Evolutionary conservation across 139 green algal species (phyloP), one percentile per base, ranked within the genome.

Genomic region (Chlamydomonas sp.): DNA sequence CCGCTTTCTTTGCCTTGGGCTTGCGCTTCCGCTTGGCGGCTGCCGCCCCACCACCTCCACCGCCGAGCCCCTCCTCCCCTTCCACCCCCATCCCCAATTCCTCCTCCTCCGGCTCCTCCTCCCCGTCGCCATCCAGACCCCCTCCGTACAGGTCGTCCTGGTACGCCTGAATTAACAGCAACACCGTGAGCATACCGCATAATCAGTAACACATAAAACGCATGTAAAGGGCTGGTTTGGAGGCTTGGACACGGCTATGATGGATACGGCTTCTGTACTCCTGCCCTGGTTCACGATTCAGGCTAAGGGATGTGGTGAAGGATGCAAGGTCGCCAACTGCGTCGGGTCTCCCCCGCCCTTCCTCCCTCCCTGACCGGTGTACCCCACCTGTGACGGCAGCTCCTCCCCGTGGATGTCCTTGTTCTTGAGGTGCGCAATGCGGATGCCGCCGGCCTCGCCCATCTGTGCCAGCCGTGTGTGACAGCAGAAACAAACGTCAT

Each of bases 381-480:
- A 69, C 64, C 8, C 64, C 78, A 92, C 89, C 86, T 92, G 90
- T 2, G 90, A 92, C 3, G 72, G 9, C 31, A 92, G 72, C 6
- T 61, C 63, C 5, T 87, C 72, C 8, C 90, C 90, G n/a, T 76
- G 73, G 9, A 90, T 62, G 86, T 92, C 90, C 60, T 85, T 89
- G 85, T 92, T 86, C 63, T 84, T 86, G 5, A 92, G 77, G 16
- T 87, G 77, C 10, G 85, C 90, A 18, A 92, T 73, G 9, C 63
- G 63, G 57, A 88, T 61, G 57, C 4, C 57, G 74, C 76, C 74
- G 9, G 63, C 74, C 12, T 63, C 61, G 63, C 75, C 75, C 82
- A 86, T 86, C 82, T 86, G 68, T 10, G 74, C 63, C 6, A 9
- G 74, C 2, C 4, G 12, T 5, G 74, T 9, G 5, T 49, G 7